Percentiles rank a stretch among this genome's conserved stretches.
These are phyloP conservation scores for Nicotiana tomentosiformis DNA, from an alignment of 257 asterid species.

Conservation along the genomic window DNA sequence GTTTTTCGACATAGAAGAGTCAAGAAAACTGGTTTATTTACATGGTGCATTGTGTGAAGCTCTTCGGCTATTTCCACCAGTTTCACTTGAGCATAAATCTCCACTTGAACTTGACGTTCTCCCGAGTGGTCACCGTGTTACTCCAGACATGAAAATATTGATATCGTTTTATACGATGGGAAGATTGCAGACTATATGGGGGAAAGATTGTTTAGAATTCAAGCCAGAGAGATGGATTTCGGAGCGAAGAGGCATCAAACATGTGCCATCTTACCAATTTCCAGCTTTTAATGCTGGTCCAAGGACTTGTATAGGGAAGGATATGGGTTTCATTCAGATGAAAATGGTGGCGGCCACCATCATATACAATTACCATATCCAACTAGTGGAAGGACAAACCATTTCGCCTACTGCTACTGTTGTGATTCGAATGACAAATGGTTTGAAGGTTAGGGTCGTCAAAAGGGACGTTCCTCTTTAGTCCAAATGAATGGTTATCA, in stretches of 20 bases:
- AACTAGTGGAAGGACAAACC: not conserved
- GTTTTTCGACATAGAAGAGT: not conserved
- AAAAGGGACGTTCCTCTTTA: not conserved
- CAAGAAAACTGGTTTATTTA: not conserved
- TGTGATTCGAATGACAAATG: not conserved
- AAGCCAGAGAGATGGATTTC: slow-evolving; percentile 9
- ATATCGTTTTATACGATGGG: slow-evolving; percentile 1
- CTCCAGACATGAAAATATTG: not conserved
- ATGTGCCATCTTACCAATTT: slow-evolving; percentile 6
- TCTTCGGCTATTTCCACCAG: slow-evolving; percentile 4
- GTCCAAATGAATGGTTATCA: not conserved
- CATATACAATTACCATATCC: not conserved
- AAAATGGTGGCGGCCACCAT: slow-evolving; percentile 9
- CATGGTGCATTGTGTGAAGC: slow-evolving; percentile 9
- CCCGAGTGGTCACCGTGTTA: slow-evolving; percentile 2
- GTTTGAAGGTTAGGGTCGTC: not conserved
- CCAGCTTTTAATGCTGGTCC: slow-evolving; percentile 5
- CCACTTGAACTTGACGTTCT: not conserved
- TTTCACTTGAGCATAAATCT: slow-evolving; percentile 2
- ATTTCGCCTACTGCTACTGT: slow-evolving; percentile 3
- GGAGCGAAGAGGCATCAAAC: not conserved
- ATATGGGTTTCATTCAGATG: slow-evolving; percentile 9
- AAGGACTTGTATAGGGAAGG: slow-evolving; percentile 11
- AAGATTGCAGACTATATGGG: slow-evolving; percentile 2
- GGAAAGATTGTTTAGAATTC: not conserved